Evolutionary conservation across 129 eudicot species (phyloP), one percentile per base, ranked within the genome.

Genomic region (Deinandra increscens): DNA sequence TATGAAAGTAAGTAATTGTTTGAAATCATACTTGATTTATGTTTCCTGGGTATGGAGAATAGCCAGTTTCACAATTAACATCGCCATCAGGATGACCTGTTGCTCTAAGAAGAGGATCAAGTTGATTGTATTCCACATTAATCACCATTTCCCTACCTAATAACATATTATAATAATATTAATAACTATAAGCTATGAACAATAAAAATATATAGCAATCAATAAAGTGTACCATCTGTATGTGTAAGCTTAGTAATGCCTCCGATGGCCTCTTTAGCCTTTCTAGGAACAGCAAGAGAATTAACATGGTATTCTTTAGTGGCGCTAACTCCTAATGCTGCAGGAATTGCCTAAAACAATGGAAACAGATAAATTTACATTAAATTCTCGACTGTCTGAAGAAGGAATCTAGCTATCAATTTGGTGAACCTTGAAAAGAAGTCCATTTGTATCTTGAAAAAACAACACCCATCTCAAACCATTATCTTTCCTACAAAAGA

Each of bases 401-500:
- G 39, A 70, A 67, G 6, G 15, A 70, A 59, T 18, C 34, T 54
- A 23, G 50, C 61, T 61, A 73, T 18, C 22, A 46, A 50, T 66
- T 45, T 41, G 63, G 64, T 7, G 63, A 73, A 92, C 98, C 95
- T 94, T 94, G 79, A 94, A 94, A 48, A 94, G 84, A 83, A 94
- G 99, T 64, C 97, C 99, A 80, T 94, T 94, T 9, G 99, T 94
- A 79, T 94, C 99, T 83, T 94, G 99, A 78, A 94, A 94, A 84
- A 89, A 94, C 70, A 85, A 67, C 56, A 89, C 97, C 97, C 97
- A 94, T 82, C 84, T 89, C 48, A 88, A 82, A 60, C 99, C 97
- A 69, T 90, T 87, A 73, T 84, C 91, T 80, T 79, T 86, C 97
- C 99, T 94, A 84, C 64, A 80, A 72, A 70, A 23, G 36, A 11